phyloP scores from a whole-genome alignment of 106 monocot genomes.

The Ottelia alismoides region DNA sequence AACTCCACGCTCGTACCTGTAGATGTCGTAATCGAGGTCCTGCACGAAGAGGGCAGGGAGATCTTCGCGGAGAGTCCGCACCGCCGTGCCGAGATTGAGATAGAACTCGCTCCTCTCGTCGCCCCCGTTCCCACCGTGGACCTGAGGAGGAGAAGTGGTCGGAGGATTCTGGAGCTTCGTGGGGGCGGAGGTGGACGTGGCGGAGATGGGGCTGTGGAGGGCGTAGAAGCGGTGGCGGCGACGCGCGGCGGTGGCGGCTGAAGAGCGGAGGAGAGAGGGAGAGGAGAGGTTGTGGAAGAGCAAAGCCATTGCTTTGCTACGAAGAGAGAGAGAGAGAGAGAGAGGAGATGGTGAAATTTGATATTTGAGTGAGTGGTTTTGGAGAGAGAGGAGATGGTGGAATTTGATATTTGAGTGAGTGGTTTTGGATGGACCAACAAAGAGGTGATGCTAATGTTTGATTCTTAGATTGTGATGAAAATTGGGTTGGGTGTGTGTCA shows the following conservation, averaged over 20 bases:
- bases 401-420: too few species aligned
- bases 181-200: neutral
- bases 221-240: too few species aligned
- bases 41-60: constrained; percentile 59
- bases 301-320: too few species aligned
- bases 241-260: too few species aligned
- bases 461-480: too few species aligned
- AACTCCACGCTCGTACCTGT: constrained; percentile 32
- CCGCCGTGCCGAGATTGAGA: constrained; percentile 77
- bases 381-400: too few species aligned
- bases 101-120: constrained; percentile 53
- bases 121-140: neutral
- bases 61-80: constrained; percentile 81
- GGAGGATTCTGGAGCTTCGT: constrained; percentile 19
- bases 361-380: too few species aligned
- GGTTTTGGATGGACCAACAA: too few species aligned
- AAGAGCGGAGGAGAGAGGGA: constrained; percentile 6
- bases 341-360: too few species aligned
- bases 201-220: neutral
- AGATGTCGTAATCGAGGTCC: constrained; percentile 83
- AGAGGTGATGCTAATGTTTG: too few species aligned
- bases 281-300: constrained; percentile 8
- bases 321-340: too few species aligned
- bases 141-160: constrained; percentile 4
- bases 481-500: too few species aligned